Conservation (phyloP, 305 asterid genomes). For the Withania somnifera region DNA sequence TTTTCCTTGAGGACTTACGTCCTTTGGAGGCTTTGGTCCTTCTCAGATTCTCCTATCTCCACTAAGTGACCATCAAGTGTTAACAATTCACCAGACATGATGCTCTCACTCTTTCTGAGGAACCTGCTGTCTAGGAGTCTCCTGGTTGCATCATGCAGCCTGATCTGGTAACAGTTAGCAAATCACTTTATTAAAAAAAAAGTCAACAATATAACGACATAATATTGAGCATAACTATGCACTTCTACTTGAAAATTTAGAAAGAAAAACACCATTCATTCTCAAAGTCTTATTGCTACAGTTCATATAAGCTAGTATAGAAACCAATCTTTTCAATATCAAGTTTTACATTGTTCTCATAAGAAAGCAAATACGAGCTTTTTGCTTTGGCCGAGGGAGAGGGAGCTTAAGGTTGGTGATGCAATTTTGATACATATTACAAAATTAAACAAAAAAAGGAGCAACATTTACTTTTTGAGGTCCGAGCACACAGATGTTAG, state of each 20-base stretch:
- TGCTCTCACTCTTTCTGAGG: slow-evolving; percentile 49
- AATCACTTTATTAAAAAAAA: neutral
- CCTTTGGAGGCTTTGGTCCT: slow-evolving; percentile 27
- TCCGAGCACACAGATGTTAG: neutral
- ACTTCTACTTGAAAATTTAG: neutral
- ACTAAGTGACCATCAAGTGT: slow-evolving; percentile 55
- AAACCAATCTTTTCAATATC: neutral
- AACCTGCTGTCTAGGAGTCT: slow-evolving; percentile 54
- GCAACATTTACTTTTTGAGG: neutral
- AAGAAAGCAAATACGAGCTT: neutral
- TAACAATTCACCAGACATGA: slow-evolving; percentile 52
- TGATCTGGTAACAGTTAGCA: slow-evolving; percentile 33
- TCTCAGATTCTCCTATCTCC: slow-evolving; percentile 54
- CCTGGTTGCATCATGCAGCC: slow-evolving; percentile 53
- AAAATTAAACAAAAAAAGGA: neutral
- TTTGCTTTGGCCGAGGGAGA: neutral
- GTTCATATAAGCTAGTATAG: neutral
- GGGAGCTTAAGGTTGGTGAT: neutral
- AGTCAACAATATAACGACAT: neutral
- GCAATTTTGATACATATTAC: neutral
- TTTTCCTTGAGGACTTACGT: slow-evolving; percentile 20
- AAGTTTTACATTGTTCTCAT: neutral
- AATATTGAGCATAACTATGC: neutral
- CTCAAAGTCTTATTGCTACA: neutral
- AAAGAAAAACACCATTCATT: neutral